Conservation (phyloP, 2,329 filamentous ascomycete species). For the Dothistroma pini region DNA sequence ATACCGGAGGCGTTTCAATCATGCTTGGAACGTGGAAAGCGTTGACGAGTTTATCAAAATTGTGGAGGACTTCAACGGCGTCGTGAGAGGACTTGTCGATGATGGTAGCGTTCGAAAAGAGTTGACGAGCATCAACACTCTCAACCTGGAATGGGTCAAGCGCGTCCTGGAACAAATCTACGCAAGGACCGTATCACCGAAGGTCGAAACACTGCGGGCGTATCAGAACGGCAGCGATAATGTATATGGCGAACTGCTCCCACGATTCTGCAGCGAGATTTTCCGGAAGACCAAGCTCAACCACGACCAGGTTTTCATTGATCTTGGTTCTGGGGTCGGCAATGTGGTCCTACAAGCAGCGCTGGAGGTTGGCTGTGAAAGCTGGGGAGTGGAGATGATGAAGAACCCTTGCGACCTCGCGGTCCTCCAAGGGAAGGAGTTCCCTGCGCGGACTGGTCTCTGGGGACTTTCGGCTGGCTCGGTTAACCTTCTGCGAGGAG, state of each 20-base stretch:
- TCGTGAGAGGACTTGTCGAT: constrained; percentile 61
- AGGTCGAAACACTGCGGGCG: constrained; percentile 75
- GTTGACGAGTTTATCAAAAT: constrained; percentile 65
- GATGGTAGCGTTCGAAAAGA: constrained; percentile 70
- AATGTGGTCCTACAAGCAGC: constrained; percentile 95
- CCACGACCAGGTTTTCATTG: constrained; percentile 83
- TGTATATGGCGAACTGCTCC: constrained; percentile 88
- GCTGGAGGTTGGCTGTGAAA: constrained; percentile 87
- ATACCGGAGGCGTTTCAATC: constrained; percentile 71
- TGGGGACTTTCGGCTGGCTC: constrained; percentile 82
- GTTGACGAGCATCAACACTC: constrained; percentile 63
- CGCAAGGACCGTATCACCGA: constrained; percentile 84
- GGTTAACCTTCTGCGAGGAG: constrained; percentile 75
- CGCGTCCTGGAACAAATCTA: constrained; percentile 77
- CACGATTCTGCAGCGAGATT: constrained; percentile 78
- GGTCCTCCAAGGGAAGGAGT: constrained; percentile 75
- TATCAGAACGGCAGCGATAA: constrained; percentile 91
- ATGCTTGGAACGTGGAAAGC: constrained; percentile 65
- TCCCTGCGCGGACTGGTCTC: constrained; percentile 75
- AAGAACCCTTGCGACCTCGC: constrained; percentile 81
- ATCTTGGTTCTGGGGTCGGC: constrained; percentile 91
- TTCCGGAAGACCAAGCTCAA: constrained; percentile 74
- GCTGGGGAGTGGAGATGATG: constrained; percentile 97
- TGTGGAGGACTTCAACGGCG: constrained; percentile 72
- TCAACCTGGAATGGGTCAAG: constrained; percentile 66